Base-by-base conservation (phyloP, 352 stramenopile genomes). In the Phytophthora nicotianae region DNA sequence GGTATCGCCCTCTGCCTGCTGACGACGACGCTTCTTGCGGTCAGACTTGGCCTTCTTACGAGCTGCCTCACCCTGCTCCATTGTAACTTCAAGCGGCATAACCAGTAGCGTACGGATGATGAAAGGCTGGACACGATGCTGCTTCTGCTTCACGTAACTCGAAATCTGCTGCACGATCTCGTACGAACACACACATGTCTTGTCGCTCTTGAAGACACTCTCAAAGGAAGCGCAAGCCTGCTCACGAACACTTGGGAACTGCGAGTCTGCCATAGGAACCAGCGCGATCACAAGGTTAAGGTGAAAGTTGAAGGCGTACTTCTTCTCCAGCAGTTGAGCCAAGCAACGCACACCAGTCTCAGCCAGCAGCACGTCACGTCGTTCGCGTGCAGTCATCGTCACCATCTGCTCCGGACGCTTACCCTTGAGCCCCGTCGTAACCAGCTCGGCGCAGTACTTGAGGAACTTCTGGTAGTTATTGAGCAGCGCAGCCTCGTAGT, bases 221-320 rank as follows among this genome's bases (percentile, higher is more conserved):
- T 86, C 74, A 27, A 95, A 92, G 6, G 86, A 79, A 5, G 72
- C 70, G 29, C 87, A 94, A 32, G 79, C 83, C 16, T 76, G 72
- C 7, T 68, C 57, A 26, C 81, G 82, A 20, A 96, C 67, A 10
- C 33, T 74, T 10, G 68, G 19, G 38, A 91, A 90, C 29, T 66
- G 58, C 29, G 80, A 86, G 56, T 96, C 85, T 20, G 87, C 82
- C 67, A 94, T 83, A 16, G 87, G 87, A 29, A 96, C 83, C 24
- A 96, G 68, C 21, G 85, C 84, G 4, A 89, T 81, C 49, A 96
- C 88, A 27, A 96, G 63, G 56, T 94, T 94, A 54, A 91, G 51
- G 67, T 93, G 82, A 56, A 96, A 94, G 63, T 94, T 96, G 68
- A 94, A 96, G 9, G 83, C 56, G 58, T 89, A 94, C 59, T 96